Evolutionary conservation across 768 basidiomycete genomes (phyloP).

Genomic region (Cubamyces lactineus): DNA sequence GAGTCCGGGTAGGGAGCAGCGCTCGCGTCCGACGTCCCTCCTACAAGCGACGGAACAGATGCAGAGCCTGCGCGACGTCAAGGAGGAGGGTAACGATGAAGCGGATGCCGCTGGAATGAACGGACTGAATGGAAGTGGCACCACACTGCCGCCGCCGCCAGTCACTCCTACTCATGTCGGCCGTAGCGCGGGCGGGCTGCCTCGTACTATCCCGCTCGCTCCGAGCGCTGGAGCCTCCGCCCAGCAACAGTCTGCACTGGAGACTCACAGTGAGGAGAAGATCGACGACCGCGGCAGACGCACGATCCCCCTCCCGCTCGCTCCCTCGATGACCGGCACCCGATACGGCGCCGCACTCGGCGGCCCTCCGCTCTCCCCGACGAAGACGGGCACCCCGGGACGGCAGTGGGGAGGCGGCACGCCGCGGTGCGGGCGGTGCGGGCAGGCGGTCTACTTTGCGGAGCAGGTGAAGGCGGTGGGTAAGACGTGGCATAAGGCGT

Average conservation of each 20-base stretch:
- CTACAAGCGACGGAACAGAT: conserved; percentile 14
- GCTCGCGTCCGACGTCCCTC: conserved; percentile 16
- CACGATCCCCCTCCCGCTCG: conserved; percentile 35
- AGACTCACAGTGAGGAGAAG: too few species aligned
- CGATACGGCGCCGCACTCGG: conserved; percentile 63
- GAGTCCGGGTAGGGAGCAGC: conserved; percentile 31
- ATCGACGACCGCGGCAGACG: not conserved
- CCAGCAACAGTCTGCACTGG: not conserved
- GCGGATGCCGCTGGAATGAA: too few species aligned
- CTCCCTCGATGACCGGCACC: conserved; percentile 59
- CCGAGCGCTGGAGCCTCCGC: conserved; percentile 35
- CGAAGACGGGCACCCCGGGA: conserved; percentile 28
- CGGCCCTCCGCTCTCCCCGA: conserved; percentile 29
- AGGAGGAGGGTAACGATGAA: conserved; percentile 1
- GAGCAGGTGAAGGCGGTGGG: conserved; percentile 84
- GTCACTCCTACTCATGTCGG: conserved; percentile 48
- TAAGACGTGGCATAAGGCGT: conserved; percentile 78
- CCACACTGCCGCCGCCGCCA: not conserved
- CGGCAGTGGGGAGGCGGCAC: conserved; percentile 55
- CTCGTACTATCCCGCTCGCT: conserved; percentile 55
- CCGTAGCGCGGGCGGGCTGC: conserved; percentile 47
- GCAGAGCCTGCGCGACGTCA: conserved; percentile 8
- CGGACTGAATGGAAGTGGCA: too few species aligned
- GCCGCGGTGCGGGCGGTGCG: conserved; percentile 69
- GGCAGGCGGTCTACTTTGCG: conserved; percentile 82